Percentiles rank a stretch among this genome's conserved stretches.
Conservation (phyloP, 805 yeast species). For the Nakazawaea anatomiae region DNA sequence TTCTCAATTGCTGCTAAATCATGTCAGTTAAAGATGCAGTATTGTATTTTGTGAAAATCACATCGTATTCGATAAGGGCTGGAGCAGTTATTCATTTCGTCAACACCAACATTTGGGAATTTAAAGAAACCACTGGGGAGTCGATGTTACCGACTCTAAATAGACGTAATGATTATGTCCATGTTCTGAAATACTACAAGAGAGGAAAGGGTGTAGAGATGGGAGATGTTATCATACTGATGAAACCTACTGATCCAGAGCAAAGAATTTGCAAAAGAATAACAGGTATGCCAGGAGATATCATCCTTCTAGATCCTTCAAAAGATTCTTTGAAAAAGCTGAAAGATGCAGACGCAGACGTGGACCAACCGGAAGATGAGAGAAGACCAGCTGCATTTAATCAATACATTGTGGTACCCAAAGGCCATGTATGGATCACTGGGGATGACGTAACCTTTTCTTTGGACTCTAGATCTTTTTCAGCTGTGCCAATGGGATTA, state of each 20-base stretch:
- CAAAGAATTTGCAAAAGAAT: slow-evolving; percentile 88
- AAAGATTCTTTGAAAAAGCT: slow-evolving; percentile 36
- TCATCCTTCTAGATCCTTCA: slow-evolving; percentile 76
- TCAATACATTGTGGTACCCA: slow-evolving; percentile 72
- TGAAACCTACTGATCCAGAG: slow-evolving; percentile 83
- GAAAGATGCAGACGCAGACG: background rate
- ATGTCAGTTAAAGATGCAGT: background rate
- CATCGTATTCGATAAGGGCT: slow-evolving; percentile 48
- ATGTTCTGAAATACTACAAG: slow-evolving; percentile 58
- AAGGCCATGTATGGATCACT: slow-evolving; percentile 95
- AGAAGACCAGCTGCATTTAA: slow-evolving; percentile 27
- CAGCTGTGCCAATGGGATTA: slow-evolving; percentile 84
- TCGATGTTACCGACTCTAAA: slow-evolving; percentile 92
- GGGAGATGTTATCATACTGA: slow-evolving; percentile 86
- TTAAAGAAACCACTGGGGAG: slow-evolving; percentile 83
- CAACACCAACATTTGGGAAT: slow-evolving; percentile 63
- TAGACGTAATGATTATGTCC: slow-evolving; percentile 70
- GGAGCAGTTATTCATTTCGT: slow-evolving; percentile 64
- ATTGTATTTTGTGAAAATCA: background rate
- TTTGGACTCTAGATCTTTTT: slow-evolving; percentile 83
- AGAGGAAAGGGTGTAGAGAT: slow-evolving; percentile 60
- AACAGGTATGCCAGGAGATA: slow-evolving; percentile 95
- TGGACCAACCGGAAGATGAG: slow-evolving; percentile 5
- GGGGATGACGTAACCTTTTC: slow-evolving; percentile 91
- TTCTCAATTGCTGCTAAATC: too few species aligned